Evolutionary conservation across 1,284 basidiomycete genomes (phyloP).

Genomic region (Heterobasidion parviporum): DNA sequence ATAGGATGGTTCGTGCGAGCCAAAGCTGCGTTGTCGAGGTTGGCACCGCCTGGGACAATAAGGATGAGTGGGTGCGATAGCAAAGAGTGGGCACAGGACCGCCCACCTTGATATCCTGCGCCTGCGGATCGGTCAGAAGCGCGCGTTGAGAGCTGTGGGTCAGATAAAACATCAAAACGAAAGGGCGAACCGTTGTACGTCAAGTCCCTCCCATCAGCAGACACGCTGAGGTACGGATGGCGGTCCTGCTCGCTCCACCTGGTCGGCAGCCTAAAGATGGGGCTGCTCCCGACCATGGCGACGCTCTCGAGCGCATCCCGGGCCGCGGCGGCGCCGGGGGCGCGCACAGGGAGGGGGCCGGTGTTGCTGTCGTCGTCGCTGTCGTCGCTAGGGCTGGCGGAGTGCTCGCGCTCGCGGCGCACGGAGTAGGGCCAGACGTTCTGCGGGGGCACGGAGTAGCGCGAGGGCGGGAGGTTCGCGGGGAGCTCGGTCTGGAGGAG

Average conservation of each 20-base stretch:
- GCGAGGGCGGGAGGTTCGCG: constrained; percentile 27
- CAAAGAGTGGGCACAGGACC: not conserved
- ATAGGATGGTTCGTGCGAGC: constrained; percentile 70
- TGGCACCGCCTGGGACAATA: constrained; percentile 21
- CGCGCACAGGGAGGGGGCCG: constrained; percentile 31
- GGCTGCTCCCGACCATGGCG: constrained; percentile 23
- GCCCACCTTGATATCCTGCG: constrained; percentile 8
- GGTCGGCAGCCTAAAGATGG: constrained; percentile 58
- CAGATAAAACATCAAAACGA: not conserved
- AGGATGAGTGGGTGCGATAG: not conserved
- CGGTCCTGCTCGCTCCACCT: constrained; percentile 70
- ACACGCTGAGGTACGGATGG: constrained; percentile 50
- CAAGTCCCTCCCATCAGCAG: constrained; percentile 62
- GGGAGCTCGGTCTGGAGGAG: constrained; percentile 56
- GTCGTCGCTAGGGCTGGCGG: constrained; percentile 39
- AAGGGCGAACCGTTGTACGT: constrained; percentile 47
- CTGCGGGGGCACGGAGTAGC: constrained; percentile 21
- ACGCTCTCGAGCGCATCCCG: constrained; percentile 10
- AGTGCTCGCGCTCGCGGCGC: constrained; percentile 18
- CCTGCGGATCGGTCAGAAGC: not conserved
- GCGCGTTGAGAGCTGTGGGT: not conserved
- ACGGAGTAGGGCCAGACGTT: constrained; percentile 19
- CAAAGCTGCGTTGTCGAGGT: constrained; percentile 77
- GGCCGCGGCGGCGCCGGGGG: constrained; percentile 17
- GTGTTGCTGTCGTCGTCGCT: constrained; percentile 56